Evolutionary conservation across 2,329 filamentous ascomycete genomes (phyloP).

Genomic region (Phialocephala subalpina): DNA sequence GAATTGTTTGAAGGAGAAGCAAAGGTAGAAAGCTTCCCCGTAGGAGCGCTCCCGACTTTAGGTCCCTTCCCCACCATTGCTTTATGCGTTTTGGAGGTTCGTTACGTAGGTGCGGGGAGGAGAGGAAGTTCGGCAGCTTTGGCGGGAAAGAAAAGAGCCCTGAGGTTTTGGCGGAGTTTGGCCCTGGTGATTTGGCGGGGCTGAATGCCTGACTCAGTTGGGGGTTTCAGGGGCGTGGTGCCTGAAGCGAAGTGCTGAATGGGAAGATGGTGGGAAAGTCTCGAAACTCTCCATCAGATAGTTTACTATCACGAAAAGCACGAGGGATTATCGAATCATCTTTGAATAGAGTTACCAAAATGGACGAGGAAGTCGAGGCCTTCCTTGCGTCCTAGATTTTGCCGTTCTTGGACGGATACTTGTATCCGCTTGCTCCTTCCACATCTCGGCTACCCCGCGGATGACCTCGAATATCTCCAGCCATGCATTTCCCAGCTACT

Average conservation of each 20-base stretch:
- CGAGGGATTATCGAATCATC: too few species aligned
- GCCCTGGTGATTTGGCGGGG: not conserved
- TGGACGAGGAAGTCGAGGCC: too few species aligned
- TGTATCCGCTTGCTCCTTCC: too few species aligned
- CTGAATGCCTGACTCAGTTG: not conserved
- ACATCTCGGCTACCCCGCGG: too few species aligned
- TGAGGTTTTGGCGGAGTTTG: not conserved
- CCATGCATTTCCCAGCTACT: not conserved
- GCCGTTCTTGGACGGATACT: too few species aligned
- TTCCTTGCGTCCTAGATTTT: too few species aligned
- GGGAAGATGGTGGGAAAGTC: not conserved
- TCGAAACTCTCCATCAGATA: too few species aligned
- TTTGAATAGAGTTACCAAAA: too few species aligned
- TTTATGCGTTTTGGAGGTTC: not conserved
- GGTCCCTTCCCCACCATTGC: slow-evolving; percentile 5
- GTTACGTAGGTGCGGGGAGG: slow-evolving; percentile 8
- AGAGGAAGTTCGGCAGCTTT: slow-evolving; percentile 6
- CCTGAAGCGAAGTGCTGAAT: not conserved
- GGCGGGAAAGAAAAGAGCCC: slow-evolving; percentile 14
- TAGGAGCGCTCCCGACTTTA: not conserved
- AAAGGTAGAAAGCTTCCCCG: not conserved
- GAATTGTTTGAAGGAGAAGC: not conserved
- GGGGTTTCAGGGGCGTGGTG: not conserved
- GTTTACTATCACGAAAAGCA: too few species aligned
- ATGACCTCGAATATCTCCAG: too few species aligned